Evolutionary conservation across 768 basidiomycete genomes (phyloP), one percentile per base, ranked within the genome.

Genomic region (Hygrophoropsis aurantiaca): DNA sequence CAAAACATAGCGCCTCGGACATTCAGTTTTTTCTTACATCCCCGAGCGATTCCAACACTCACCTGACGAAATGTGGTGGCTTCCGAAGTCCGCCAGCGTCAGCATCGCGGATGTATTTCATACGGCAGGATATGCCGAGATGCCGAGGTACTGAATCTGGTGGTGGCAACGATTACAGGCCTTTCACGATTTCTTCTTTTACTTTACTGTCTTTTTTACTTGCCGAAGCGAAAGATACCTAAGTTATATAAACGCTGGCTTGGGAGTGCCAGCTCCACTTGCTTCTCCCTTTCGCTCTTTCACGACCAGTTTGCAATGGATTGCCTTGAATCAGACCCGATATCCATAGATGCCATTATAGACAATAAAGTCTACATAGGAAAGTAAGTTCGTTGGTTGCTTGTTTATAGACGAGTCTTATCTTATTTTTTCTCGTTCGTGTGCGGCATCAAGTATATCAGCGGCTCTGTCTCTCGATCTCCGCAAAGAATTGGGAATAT

Each of bases 401-500:
- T 16, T 8, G 5, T 27, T 9, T 18, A 25, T 10, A 16, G 25
- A 40, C 21, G n/a, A n/a, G 13, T 33, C 24, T 27, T 30, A 18
- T 38, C 55, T 51, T 20, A 39, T 34, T 24, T 44, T n/a, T 16
- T 27, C 33, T 4, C 23, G 24, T 11, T 6, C 27, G 13, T 19
- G 24, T 11, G 10, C 27, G 13, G 16, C 4, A 2, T 19, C 15
- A 43, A 70, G 69, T 47, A 56, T 70, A 21, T 56, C 66, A 2
- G 55, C 68, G 0, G 68, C 68, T 25, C 57, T 69, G 41, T 67
- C 68, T 33, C 59, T 53, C 3, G 63, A 65, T 39, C 37, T 58
- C 20, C 60, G 56, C 32, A 44, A 51, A 42, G 61, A 55, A 19
- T n/a, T 70, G n/a, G 72, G 74, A 18, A 78, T 78, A 47, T 79